Evolutionary conservation across 805 yeast species (phyloP).

Genomic region (Candida cerambycidarum): DNA sequence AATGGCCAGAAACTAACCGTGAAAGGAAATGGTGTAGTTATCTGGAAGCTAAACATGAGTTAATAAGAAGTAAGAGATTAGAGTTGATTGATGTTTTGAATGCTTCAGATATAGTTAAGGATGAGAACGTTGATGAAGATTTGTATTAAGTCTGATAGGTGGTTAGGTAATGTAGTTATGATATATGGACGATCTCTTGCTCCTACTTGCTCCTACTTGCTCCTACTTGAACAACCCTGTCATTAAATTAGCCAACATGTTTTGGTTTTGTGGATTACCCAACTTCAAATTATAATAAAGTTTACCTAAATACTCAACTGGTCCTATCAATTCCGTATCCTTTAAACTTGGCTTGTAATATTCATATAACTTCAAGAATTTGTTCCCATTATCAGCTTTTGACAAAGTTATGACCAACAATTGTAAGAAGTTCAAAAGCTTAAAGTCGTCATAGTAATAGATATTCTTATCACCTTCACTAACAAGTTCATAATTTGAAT

Average conservation of each 20-base stretch:
- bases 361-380: conserved; percentile 52
- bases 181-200: no score
- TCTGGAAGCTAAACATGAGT: conserved; percentile 62
- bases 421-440: conserved; percentile 67
- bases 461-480: conserved; percentile 18
- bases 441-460: conserved; percentile 40
- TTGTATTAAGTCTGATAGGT: conserved; percentile 6
- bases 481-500: conserved; percentile 15
- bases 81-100: conserved; percentile 68
- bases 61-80: conserved; percentile 56
- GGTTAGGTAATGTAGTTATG: neutral
- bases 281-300: conserved; percentile 57
- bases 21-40: conserved; percentile 74
- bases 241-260: conserved; percentile 64
- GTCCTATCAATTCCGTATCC: conserved; percentile 37
- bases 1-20: conserved; percentile 78
- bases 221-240: conserved; percentile 45
- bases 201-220: no score
- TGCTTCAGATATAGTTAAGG: conserved; percentile 49
- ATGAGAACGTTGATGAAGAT: conserved; percentile 18
- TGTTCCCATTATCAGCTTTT: conserved; percentile 45
- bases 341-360: conserved; percentile 45
- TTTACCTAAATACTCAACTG: conserved; percentile 59
- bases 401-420: conserved; percentile 59
- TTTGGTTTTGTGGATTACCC: conserved; percentile 41